Evolutionary conservation across 2,329 filamentous ascomycete species (phyloP), one percentile per base, ranked within the genome.

Genomic region (Neurospora sp.): DNA sequence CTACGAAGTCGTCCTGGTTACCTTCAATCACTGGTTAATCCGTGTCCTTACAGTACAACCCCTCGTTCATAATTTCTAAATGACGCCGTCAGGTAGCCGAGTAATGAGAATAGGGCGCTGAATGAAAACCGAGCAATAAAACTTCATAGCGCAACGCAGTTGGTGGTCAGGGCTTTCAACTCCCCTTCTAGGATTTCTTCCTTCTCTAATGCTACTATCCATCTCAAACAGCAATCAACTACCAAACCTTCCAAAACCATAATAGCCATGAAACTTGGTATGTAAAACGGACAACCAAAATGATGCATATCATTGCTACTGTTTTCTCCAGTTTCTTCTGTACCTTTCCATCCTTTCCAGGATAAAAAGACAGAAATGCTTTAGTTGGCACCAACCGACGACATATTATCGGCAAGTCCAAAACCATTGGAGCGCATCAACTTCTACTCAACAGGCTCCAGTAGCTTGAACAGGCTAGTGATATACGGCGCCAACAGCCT

Each of bases 401-500:
- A 46, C 2, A 23, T 11, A 13, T 11, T 15, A 52, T 28, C 5
- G 46, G 46, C 46, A 2, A 28, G 19, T 8, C 46, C 23, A 52
- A 28, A 15, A 2, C 46, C 46, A 28, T 13, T 1, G 46, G 11
- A 8, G 46, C 23, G 19, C 15, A 7, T 1, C 52, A 17, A 36
- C 8, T 4, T 4, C 28, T 62, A 62, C 52, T 62, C 52, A 36
- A 62, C 70, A 19, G n/a, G 43, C 43, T 73, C 73, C 67, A 79
- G 72, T 62, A 80, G 68, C 76, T 80, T 76, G 36, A 80, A 76
- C 39, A 81, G 70, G 19, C 75, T 77, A 19, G 75, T 73, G 39
- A 81, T 73, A 68, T 80, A 77, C 40, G 76, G 74, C 66, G 78
- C 87, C 80, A 91, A 78, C 70, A 84, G 82, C 78, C 82, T 83